Evolutionary conservation across 345 rosid genomes (phyloP).

Genomic region (Melastoma malabathricum): DNA sequence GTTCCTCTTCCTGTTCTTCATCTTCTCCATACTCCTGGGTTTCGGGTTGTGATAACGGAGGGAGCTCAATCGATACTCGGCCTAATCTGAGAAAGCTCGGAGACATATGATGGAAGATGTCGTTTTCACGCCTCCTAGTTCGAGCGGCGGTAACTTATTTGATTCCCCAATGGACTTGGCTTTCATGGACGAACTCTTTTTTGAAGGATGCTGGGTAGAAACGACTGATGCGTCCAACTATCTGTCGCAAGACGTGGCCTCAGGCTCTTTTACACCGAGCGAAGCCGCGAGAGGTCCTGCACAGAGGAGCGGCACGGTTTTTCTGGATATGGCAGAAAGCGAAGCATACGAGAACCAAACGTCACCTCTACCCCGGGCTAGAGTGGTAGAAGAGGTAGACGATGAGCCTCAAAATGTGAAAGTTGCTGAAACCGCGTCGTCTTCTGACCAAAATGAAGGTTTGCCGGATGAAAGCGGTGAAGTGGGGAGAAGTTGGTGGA

Average conservation of each 20-base stretch:
- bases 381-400: constrained; percentile 16
- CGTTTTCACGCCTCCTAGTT: constrained; percentile 22
- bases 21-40: constrained; percentile 42
- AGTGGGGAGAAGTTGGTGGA: constrained; percentile 50
- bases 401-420: constrained; percentile 12
- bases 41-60: constrained; percentile 39
- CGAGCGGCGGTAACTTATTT: constrained; percentile 27
- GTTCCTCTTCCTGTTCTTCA: constrained; percentile 49
- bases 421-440: constrained; percentile 11
- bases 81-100: too few relatives aligned
- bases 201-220: constrained; percentile 77
- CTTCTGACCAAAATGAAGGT: constrained; percentile 20
- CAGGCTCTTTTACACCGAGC: constrained; percentile 8
- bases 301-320: too few relatives aligned
- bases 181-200: constrained; percentile 74
- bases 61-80: too few relatives aligned
- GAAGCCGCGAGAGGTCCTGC: not conserved
- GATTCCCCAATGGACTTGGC: constrained; percentile 69
- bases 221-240: constrained; percentile 31
- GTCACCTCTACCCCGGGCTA: constrained; percentile 9
- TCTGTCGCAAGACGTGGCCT: constrained; percentile 18
- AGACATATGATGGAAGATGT: constrained; percentile 38
- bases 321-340: constrained; percentile 17
- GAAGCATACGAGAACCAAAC: constrained; percentile 9
- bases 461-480: constrained; percentile 28